These are phyloP conservation scores for Durio zibethinus DNA, from an alignment of 345 rosid genomes.

Conservation along the genomic window DNA sequence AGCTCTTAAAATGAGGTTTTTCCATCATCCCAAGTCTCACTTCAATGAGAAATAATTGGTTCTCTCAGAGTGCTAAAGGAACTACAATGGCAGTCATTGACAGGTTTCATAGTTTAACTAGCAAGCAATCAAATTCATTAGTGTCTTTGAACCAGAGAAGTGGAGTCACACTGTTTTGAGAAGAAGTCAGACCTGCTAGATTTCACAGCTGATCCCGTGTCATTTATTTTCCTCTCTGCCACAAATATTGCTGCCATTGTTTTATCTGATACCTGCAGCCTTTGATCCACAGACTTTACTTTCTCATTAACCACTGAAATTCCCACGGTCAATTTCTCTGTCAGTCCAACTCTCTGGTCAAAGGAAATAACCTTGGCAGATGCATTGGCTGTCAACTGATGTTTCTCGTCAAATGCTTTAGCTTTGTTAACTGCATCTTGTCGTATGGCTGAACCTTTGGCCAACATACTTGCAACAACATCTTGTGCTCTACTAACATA, in stretches of 20 bases:
- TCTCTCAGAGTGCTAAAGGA: background rate
- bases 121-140: background rate
- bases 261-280: slow-evolving; percentile 86
- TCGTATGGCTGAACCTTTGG: slow-evolving; percentile 78
- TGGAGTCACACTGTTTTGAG: background rate
- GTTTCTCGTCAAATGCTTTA: slow-evolving; percentile 87
- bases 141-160: background rate
- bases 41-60: background rate
- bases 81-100: background rate
- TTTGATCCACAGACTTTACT: slow-evolving; percentile 91
- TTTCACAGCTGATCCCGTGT: slow-evolving; percentile 94
- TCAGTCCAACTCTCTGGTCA: slow-evolving; percentile 73
- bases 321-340: slow-evolving; percentile 76
- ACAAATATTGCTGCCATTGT: slow-evolving; percentile 98
- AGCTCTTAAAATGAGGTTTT: background rate
- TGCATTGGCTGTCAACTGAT: slow-evolving; percentile 74
- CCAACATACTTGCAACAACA: slow-evolving; percentile 69
- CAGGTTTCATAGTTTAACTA: background rate
- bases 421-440: slow-evolving; percentile 95
- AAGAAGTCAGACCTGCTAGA: slow-evolving; percentile 67
- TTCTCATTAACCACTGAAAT: slow-evolving; percentile 83
- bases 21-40: background rate
- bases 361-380: slow-evolving; percentile 78
- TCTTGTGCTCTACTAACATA: slow-evolving; percentile 84
- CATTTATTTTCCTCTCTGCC: slow-evolving; percentile 83